phyloP scores from a whole-genome alignment of 192 early-diverging fungal genomes.

The Backusella tuberculispora region DNA sequence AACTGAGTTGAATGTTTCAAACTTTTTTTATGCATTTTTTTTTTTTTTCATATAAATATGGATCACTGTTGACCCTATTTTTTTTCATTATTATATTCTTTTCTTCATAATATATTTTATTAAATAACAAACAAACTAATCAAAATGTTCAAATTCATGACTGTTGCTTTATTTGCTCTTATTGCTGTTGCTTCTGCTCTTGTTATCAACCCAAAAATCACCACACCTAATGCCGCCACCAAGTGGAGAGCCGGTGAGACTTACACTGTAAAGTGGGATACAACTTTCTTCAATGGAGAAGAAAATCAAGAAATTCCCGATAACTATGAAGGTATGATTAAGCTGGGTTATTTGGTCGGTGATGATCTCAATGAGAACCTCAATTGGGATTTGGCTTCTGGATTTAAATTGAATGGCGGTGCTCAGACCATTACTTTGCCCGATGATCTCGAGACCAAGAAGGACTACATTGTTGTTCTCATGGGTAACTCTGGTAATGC shows the following conservation, averaged over 20 bases:
- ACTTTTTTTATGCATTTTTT: conserved; percentile 4
- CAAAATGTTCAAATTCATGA: conserved; percentile 23
- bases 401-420: conserved; percentile 22
- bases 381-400: conserved; percentile 28
- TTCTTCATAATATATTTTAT: not conserved
- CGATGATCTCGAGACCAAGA: conserved; percentile 9
- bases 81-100: not conserved
- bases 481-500: conserved; percentile 39
- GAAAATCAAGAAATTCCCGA: conserved; percentile 23
- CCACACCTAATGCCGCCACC: conserved; percentile 10
- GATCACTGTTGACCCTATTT: conserved; percentile 5
- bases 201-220: conserved; percentile 18
- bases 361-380: conserved; percentile 32
- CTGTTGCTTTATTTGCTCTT: conserved; percentile 13
- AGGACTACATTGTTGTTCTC: conserved; percentile 32
- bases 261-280: conserved; percentile 25
- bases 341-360: conserved; percentile 30
- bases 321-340: conserved; percentile 14
- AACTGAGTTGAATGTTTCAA: not conserved
- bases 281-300: not conserved
- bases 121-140: not conserved
- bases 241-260: conserved; percentile 33
- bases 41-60: conserved; percentile 10
- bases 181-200: conserved; percentile 13
- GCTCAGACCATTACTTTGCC: conserved; percentile 24